Evolutionary conservation across 1,284 basidiomycete genomes (phyloP).

Genomic region (Hemileia vastatrix): DNA sequence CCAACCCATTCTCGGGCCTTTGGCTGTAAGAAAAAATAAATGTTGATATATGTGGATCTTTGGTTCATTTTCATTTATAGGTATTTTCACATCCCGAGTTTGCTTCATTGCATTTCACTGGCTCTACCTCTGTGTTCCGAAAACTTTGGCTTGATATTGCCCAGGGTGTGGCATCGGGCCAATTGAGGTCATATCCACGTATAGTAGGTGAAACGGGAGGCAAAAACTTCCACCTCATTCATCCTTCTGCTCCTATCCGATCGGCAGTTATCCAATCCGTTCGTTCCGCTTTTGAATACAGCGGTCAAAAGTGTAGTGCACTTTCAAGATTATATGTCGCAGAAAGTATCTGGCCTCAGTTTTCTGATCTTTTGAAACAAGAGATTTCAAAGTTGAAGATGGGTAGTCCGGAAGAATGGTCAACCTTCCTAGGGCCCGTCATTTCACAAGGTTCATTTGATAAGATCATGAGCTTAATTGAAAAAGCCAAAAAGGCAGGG

Average conservation of each 20-base stretch:
- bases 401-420: slow-evolving; percentile 66
- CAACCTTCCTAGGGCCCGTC: slow-evolving; percentile 89
- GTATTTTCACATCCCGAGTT: slow-evolving; percentile 64
- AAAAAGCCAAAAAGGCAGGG: slow-evolving; percentile 78
- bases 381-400: slow-evolving; percentile 76
- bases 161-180: slow-evolving; percentile 60
- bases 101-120: slow-evolving; percentile 90
- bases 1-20: slow-evolving; percentile 34
- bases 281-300: slow-evolving; percentile 90
- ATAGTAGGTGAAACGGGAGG: slow-evolving; percentile 78
- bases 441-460: slow-evolving; percentile 80
- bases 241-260: slow-evolving; percentile 72
- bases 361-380: slow-evolving; percentile 66
- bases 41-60: too few species aligned
- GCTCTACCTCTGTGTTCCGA: slow-evolving; percentile 79
- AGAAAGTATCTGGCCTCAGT: slow-evolving; percentile 71
- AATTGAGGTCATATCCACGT: slow-evolving; percentile 77
- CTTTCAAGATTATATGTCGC: slow-evolving; percentile 86
- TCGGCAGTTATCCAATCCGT: slow-evolving; percentile 83
- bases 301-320: slow-evolving; percentile 95
- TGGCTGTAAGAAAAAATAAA: slow-evolving; percentile 24
- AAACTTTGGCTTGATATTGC: slow-evolving; percentile 95
- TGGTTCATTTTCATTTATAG: slow-evolving; percentile 67
- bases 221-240: slow-evolving; percentile 96
- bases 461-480: slow-evolving; percentile 73